Percentiles rank a stretch among this genome's conserved stretches.
Conservation (phyloP, 352 stramenopile species). For the Phytophthora hibernalis region DNA sequence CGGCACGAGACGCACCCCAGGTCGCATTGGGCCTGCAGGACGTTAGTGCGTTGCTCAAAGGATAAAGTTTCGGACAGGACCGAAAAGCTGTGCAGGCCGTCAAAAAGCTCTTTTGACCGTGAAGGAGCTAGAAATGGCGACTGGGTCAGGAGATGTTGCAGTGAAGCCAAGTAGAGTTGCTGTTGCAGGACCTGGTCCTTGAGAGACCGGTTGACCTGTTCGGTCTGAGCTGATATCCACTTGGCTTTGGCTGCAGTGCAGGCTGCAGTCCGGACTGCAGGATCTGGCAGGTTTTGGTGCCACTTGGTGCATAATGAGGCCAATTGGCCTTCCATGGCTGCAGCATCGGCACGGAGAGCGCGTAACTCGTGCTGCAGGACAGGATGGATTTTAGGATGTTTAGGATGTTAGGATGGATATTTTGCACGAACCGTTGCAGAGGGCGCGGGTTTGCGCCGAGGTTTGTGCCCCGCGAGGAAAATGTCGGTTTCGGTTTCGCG, state of each 20-base stretch:
- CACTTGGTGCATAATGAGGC: constrained; percentile 52
- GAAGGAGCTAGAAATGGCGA: constrained; percentile 53
- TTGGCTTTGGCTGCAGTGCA: constrained; percentile 62
- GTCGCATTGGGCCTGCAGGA: constrained; percentile 49
- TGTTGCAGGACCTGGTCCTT: constrained; percentile 69
- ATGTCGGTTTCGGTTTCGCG: constrained; percentile 35
- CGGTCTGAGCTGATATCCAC: constrained; percentile 56
- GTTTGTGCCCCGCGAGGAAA: constrained; percentile 44
- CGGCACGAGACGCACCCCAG: constrained; percentile 40
- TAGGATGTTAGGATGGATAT: neutral
- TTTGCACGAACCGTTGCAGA: constrained; percentile 45
- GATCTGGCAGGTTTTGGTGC: constrained; percentile 45
- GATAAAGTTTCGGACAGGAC: constrained; percentile 28
- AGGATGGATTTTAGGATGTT: too few relatives aligned
- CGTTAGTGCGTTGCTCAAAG: constrained; percentile 32
- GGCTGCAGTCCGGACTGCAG: constrained; percentile 39
- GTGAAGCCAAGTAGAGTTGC: constrained; percentile 67
- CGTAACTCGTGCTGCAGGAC: constrained; percentile 68
- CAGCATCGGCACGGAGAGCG: constrained; percentile 50
- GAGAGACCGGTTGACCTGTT: constrained; percentile 58
- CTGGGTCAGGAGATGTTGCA: constrained; percentile 62
- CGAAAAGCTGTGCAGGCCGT: constrained; percentile 52
- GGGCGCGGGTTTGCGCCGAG: constrained; percentile 35
- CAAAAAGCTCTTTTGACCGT: constrained; percentile 63
- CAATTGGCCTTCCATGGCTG: constrained; percentile 51